Evolutionary conservation across 768 basidiomycete species (phyloP).

Genomic region (Phanerodontia chrysosporium): DNA sequence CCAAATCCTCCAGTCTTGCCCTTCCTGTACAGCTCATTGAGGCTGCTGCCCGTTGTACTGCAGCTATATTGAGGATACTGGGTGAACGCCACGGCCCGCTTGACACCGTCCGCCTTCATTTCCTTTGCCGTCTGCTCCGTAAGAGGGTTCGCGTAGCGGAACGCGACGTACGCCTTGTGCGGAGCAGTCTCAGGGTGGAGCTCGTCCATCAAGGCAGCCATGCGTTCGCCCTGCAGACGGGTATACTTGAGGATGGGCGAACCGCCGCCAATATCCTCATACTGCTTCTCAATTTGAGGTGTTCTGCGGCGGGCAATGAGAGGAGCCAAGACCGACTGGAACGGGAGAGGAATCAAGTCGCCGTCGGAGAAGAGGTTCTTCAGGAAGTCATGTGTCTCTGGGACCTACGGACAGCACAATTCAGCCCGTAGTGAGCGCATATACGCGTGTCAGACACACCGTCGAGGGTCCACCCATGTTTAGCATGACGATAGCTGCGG

Average conservation of each 20-base stretch:
- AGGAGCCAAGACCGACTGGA: slow-evolving; percentile 85
- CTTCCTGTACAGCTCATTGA: slow-evolving; percentile 84
- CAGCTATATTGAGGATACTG: slow-evolving; percentile 99
- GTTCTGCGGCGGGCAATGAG: slow-evolving; percentile 85
- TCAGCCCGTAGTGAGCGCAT: background rate
- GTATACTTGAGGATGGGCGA: slow-evolving; percentile 95
- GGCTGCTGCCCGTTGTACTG: slow-evolving; percentile 94
- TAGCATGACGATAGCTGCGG: slow-evolving; percentile 84
- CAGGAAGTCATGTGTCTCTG: slow-evolving; percentile 91
- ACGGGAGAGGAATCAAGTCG: slow-evolving; percentile 93
- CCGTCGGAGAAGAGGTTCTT: slow-evolving; percentile 87
- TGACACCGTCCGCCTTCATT: slow-evolving; percentile 89
- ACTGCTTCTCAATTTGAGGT: slow-evolving; percentile 92
- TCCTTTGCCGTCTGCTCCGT: slow-evolving; percentile 78
- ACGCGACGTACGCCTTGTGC: slow-evolving; percentile 94
- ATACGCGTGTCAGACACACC: slow-evolving; percentile 39
- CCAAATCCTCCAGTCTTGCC: slow-evolving; percentile 59
- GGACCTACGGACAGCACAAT: slow-evolving; percentile 48
- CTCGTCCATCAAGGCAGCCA: slow-evolving; percentile 90
- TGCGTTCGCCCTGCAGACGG: slow-evolving; percentile 79
- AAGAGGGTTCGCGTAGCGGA: slow-evolving; percentile 88
- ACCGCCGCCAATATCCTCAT: slow-evolving; percentile 91
- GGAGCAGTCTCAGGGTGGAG: slow-evolving; percentile 91
- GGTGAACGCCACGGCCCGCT: slow-evolving; percentile 90
- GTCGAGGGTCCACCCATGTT: slow-evolving; percentile 99